A percentile compares a stretch with the other conserved stretches of the same genome.
Conservation (phyloP, 1,284 basidiomycete species). For the Cutaneotrichosporon arboriforme region DNA sequence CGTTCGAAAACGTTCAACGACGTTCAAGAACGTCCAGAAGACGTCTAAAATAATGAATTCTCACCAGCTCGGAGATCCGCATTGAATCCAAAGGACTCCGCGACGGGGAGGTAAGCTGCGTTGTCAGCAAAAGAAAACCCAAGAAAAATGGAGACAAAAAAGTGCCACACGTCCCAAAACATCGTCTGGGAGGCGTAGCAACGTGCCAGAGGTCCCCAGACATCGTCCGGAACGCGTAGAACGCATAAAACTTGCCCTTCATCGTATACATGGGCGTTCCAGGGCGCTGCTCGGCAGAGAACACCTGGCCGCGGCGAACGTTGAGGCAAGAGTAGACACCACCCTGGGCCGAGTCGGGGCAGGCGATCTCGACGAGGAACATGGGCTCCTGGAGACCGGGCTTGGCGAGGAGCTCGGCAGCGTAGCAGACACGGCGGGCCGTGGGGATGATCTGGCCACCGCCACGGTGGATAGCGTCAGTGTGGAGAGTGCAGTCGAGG, state of each 20-base stretch:
- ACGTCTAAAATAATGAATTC: conserved; percentile 66
- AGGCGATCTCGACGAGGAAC: conserved; percentile 98
- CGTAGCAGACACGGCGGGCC: conserved; percentile 93
- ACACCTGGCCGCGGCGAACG: conserved; percentile 97
- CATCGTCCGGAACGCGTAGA: not conserved
- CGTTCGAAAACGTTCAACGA: no score
- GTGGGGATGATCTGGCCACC: conserved; percentile 99
- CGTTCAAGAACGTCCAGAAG: no score
- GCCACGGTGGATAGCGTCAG: conserved; percentile 98
- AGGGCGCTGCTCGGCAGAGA: conserved; percentile 92
- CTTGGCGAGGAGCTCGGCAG: conserved; percentile 83
- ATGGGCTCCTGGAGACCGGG: conserved; percentile 95
- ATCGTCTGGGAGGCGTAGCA: not conserved
- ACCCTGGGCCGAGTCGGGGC: conserved; percentile 95
- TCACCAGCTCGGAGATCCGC: conserved; percentile 74
- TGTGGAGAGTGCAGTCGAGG: conserved; percentile 21
- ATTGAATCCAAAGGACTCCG: conserved; percentile 99
- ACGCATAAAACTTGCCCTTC: conserved; percentile 29
- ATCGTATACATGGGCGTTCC: conserved; percentile 99
- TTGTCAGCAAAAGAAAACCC: not conserved
- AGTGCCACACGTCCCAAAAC: no score
- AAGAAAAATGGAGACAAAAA: not conserved
- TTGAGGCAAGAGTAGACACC: conserved; percentile 95
- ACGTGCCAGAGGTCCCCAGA: no score
- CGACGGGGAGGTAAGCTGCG: conserved; percentile 52